Conservation (phyloP, 2,329 filamentous ascomycete species). For the Mycosphaerella sp. region DNA sequence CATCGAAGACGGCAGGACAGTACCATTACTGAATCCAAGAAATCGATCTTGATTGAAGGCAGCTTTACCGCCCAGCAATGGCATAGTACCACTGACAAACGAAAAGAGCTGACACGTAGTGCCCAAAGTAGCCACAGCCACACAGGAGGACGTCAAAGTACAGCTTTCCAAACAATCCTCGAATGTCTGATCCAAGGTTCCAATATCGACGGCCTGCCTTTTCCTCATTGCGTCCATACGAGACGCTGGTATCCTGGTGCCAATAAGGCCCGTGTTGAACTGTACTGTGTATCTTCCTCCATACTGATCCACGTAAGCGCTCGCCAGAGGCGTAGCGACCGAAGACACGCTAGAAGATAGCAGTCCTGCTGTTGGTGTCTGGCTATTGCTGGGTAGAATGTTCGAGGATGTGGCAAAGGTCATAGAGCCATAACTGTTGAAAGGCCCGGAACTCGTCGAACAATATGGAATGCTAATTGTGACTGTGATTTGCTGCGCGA, state of each 20-base stretch:
- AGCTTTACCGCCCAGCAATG: not conserved
- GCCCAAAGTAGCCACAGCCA: slow-evolving; percentile 1
- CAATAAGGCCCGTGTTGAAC: not conserved
- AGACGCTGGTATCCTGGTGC: not conserved
- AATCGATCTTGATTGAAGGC: not conserved
- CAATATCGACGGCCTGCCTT: not conserved
- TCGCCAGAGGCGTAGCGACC: not conserved
- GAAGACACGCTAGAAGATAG: not conserved
- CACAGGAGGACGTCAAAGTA: not conserved
- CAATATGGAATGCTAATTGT: not conserved
- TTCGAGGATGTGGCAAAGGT: not conserved
- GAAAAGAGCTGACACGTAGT: slow-evolving; percentile 6
- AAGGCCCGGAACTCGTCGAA: not conserved
- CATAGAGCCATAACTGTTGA: slow-evolving; percentile 6
- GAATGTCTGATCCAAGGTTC: not conserved
- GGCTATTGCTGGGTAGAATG: not conserved
- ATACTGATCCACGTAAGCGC: not conserved
- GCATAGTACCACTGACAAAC: not conserved
- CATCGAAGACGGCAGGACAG: not conserved
- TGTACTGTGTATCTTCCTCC: not conserved
- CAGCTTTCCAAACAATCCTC: slow-evolving; percentile 2
- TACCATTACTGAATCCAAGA: not conserved
- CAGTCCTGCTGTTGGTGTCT: not conserved
- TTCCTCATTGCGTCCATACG: not conserved
- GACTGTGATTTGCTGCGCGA: not conserved